phyloP scores from a whole-genome alignment of 257 asterid species.

The Lantana camara region DNA sequence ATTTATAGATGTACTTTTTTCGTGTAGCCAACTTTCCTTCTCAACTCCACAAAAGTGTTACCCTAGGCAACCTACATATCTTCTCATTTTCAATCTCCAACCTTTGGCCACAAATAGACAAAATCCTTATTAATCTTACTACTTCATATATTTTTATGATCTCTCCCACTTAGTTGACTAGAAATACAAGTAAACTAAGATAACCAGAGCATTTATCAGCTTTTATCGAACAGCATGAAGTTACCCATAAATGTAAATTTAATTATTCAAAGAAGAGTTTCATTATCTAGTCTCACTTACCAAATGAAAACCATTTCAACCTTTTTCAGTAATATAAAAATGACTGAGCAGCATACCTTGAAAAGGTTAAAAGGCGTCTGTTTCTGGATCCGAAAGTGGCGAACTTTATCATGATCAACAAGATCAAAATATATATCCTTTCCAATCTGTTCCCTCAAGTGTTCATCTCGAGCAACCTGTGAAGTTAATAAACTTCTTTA shows the following conservation, averaged over 20 bases:
- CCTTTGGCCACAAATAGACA: too few relatives aligned
- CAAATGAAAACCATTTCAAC: not conserved
- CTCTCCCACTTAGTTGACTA: too few relatives aligned
- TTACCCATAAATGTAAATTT: slow-evolving; percentile 18
- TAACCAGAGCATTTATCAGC: slow-evolving; percentile 2
- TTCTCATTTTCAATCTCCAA: too few relatives aligned
- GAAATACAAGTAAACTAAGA: too few relatives aligned
- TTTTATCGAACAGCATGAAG: not conserved
- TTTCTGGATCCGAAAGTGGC: slow-evolving; percentile 88
- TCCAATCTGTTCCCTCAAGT: slow-evolving; percentile 87
- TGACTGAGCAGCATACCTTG: slow-evolving; percentile 58
- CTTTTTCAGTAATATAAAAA: slow-evolving; percentile 22
- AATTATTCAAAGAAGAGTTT: too few relatives aligned
- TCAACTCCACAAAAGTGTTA: too few relatives aligned
- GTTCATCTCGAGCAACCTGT: slow-evolving; percentile 98
- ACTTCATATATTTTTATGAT: too few relatives aligned
- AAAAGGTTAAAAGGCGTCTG: slow-evolving; percentile 76
- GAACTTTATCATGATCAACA: slow-evolving; percentile 97
- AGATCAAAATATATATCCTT: slow-evolving; percentile 90
- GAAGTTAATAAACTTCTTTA: slow-evolving; percentile 28
- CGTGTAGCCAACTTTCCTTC: too few relatives aligned
- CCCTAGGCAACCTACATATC: too few relatives aligned
- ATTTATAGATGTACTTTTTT: too few relatives aligned
- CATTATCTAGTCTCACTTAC: too few relatives aligned
- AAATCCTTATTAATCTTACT: too few relatives aligned